Conservation (phyloP, 202 grass and related monocot species). For the Eragrostis tef region DNA sequence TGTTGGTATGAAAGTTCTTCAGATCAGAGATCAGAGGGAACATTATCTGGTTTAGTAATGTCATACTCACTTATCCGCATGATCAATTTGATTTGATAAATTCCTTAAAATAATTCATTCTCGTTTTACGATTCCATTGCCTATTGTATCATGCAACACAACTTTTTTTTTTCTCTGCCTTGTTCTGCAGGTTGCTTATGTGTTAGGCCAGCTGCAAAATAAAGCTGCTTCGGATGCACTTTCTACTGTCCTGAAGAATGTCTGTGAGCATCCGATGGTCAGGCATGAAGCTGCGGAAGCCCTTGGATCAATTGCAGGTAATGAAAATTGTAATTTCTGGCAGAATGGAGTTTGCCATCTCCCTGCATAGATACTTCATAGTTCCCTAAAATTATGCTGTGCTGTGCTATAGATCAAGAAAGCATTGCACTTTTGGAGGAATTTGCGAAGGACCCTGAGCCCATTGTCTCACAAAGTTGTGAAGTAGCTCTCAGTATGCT, state of each 20-base stretch:
- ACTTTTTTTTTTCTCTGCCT: background rate
- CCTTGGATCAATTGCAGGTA: conserved; percentile 95
- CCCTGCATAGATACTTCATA: background rate
- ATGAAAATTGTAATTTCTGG: background rate
- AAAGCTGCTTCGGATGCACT: conserved; percentile 77
- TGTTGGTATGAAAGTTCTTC: background rate
- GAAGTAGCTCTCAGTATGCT: conserved; percentile 95
- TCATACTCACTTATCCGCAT: background rate
- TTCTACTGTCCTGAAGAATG: conserved; percentile 66
- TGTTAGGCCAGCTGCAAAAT: conserved; percentile 86
- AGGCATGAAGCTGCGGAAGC: conserved; percentile 93
- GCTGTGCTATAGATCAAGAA: conserved; percentile 60
- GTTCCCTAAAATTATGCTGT: conserved; percentile 3
- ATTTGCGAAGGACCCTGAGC: conserved; percentile 72
- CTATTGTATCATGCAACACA: background rate
- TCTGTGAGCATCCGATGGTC: conserved; percentile 88
- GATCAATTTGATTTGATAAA: background rate
- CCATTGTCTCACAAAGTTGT: conserved; percentile 82
- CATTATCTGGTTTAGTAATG: background rate
- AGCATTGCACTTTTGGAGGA: conserved; percentile 68
- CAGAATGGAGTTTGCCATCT: conserved; percentile 15
- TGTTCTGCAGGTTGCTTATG: conserved; percentile 73
- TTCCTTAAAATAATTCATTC: background rate
- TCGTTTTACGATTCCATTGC: background rate
- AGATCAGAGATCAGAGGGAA: background rate